Evolutionary conservation across 306 rosid genomes (phyloP), one percentile per base, ranked within the genome.

Genomic region (Glycine tomentella): DNA sequence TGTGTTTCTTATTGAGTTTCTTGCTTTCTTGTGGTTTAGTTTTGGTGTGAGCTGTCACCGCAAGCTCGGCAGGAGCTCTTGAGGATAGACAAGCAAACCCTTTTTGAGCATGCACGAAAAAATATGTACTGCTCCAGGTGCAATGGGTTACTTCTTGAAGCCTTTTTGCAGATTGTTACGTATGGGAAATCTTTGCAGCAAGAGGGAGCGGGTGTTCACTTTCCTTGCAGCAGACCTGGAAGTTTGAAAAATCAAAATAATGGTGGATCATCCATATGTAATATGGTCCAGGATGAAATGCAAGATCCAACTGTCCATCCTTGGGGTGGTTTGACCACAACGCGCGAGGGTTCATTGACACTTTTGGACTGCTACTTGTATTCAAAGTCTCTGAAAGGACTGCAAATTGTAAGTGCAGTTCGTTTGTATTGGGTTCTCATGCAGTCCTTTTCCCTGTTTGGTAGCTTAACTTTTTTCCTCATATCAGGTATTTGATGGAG

Each of bases 91-190:
- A 96, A 96, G 82, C 99, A 96, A 83, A 87, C 97, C 56, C 97
- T 96, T 52, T 96, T 92, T 79, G 99, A 96, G 87, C 97, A 93
- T 85, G 97, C 99, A 73, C 98, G 99, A 46, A 96, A 93, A 85
- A 96, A 96, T 62, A 87, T 93, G 99, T 96, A 96, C 89, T 96
- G 99, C 89, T 96, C 99, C 69, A 86, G 99, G 87, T 96, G 99
- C 91, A 96, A 96, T 72, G 99, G 99, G 68, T 89, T 96, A 87
- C 91, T 96, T 83, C 98, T 96, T 50, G 97, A 96, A 77, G 98
- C 97, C 6, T 96, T 90, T 90, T 77, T 92, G 92, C 99, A 96
- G 90, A 96, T 96, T 91, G 92, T 93, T 72, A 84, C 91, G 87
- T 92, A 96, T 80, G 99, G 93, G 74, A 96, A 96, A 81, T 93